Percentiles rank a stretch among this genome's conserved stretches.
These are phyloP conservation scores for Dictyostelium firmibasis DNA, from an alignment of 78 protist species.

Conservation along the genomic window DNA sequence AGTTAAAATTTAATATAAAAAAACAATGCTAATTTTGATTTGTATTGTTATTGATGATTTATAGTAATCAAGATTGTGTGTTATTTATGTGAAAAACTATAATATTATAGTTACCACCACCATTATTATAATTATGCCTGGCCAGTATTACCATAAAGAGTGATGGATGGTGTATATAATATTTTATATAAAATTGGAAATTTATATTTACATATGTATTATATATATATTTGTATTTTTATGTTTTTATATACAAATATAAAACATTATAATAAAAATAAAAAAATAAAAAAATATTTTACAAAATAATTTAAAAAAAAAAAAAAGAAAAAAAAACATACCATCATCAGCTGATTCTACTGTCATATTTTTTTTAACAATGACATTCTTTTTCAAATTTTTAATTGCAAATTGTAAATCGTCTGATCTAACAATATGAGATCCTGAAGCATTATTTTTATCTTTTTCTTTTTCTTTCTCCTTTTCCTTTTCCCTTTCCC, in stretches of 20 bases:
- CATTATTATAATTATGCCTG: neutral
- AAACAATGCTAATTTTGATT: neutral
- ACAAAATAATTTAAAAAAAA: neutral
- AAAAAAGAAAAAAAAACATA: neutral
- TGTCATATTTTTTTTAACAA: conserved; percentile 19
- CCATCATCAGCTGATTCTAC: conserved; percentile 54
- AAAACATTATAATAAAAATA: neutral
- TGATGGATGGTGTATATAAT: neutral
- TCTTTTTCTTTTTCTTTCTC: neutral
- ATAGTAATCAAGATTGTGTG: conserved; percentile 3
- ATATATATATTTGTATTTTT: neutral
- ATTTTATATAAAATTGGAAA: neutral
- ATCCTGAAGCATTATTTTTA: neutral
- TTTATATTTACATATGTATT: neutral
- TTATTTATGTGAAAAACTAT: neutral
- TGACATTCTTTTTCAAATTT: conserved; percentile 32
- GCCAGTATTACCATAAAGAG: neutral
- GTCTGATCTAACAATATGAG: conserved; percentile 19
- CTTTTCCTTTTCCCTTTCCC: neutral
- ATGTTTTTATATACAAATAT: neutral
- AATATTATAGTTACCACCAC: neutral
- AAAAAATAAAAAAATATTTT: neutral
- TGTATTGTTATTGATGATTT: neutral
- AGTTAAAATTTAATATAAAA: neutral
- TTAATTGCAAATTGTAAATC: conserved; percentile 42